Percentiles rank a stretch among this genome's conserved stretches.
phyloP scores from a whole-genome alignment of 2,329 filamentous ascomycete species.

The Microsporum ferrugineum region DNA sequence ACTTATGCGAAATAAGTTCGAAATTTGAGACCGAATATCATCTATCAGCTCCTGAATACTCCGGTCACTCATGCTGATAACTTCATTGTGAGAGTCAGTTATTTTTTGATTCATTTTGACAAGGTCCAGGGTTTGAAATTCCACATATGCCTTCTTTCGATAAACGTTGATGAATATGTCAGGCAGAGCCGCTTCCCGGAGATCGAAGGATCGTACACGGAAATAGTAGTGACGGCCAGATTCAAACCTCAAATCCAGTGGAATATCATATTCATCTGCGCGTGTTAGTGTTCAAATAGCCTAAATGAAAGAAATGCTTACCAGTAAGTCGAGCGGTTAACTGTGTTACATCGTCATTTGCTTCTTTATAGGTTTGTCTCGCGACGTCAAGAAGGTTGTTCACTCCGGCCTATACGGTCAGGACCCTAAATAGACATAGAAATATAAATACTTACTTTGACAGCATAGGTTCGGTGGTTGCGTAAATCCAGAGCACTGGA shows the following conservation, averaged over 20 bases:
- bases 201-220: conserved; percentile 49
- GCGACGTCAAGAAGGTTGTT: conserved; percentile 81
- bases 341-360: conserved; percentile 63
- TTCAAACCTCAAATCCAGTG: conserved; percentile 63
- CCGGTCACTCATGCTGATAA: conserved; percentile 69
- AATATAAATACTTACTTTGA: conserved; percentile 46
- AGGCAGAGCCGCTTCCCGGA: conserved; percentile 51
- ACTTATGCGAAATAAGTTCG: conserved; percentile 67
- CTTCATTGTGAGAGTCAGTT: conserved; percentile 69
- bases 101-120: conserved; percentile 72
- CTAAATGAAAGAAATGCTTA: conserved; percentile 24
- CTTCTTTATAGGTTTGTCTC: conserved; percentile 79
- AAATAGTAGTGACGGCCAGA: conserved; percentile 69
- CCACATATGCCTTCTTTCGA: conserved; percentile 60
- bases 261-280: conserved; percentile 46
- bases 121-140: conserved; percentile 77
- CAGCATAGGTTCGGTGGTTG: conserved; percentile 82
- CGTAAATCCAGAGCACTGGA: conserved; percentile 71
- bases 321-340: conserved; percentile 58
- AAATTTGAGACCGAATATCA: conserved; percentile 59
- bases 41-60: conserved; percentile 61
- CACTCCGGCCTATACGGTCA: conserved; percentile 52
- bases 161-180: conserved; percentile 66
- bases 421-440: conserved; percentile 8
- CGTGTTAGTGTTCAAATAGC: conserved; percentile 15